Conservation (phyloP, 768 basidiomycete genomes). For the Xerocomellus dryophilus region DNA sequence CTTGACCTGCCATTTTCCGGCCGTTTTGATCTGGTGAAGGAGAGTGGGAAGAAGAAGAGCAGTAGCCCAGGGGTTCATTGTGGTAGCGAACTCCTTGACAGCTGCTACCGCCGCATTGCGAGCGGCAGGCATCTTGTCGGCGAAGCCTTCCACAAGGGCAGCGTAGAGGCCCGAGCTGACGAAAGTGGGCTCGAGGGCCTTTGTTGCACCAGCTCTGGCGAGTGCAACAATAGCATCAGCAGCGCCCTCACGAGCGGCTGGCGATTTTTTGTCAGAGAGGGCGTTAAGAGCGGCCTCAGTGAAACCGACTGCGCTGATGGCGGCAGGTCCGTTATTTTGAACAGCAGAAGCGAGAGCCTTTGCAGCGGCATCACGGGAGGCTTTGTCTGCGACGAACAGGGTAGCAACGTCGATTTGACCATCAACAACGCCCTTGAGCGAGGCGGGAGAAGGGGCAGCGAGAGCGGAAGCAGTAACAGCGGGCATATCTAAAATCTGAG, state of each 20-base stretch:
- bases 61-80: slow-evolving; percentile 88
- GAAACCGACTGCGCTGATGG: slow-evolving; percentile 69
- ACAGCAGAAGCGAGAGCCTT: slow-evolving; percentile 65
- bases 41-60: slow-evolving; percentile 80
- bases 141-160: slow-evolving; percentile 86
- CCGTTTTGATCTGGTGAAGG: slow-evolving; percentile 90
- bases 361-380: slow-evolving; percentile 69
- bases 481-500: slow-evolving; percentile 69
- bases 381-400: slow-evolving; percentile 85
- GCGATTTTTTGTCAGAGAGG: slow-evolving; percentile 92
- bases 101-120: slow-evolving; percentile 83
- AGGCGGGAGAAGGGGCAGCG: slow-evolving; percentile 58
- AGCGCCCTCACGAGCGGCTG: slow-evolving; percentile 87
- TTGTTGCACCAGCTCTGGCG: slow-evolving; percentile 66
- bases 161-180: slow-evolving; percentile 82
- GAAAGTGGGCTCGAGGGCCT: slow-evolving; percentile 86
- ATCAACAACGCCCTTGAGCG: slow-evolving; percentile 68
- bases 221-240: slow-evolving; percentile 66
- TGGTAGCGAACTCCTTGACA: slow-evolving; percentile 67
- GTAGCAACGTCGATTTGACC: slow-evolving; percentile 68
- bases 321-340: slow-evolving; percentile 81
- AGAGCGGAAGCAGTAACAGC: slow-evolving; percentile 66
- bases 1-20: slow-evolving; percentile 98
- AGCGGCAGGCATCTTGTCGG: slow-evolving; percentile 91
- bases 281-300: slow-evolving; percentile 76